A percentile compares a stretch with the other conserved stretches of the same genome.
Conservation (phyloP, 495 filamentous ascomycete genomes). For the Extremus antarcticus region DNA sequence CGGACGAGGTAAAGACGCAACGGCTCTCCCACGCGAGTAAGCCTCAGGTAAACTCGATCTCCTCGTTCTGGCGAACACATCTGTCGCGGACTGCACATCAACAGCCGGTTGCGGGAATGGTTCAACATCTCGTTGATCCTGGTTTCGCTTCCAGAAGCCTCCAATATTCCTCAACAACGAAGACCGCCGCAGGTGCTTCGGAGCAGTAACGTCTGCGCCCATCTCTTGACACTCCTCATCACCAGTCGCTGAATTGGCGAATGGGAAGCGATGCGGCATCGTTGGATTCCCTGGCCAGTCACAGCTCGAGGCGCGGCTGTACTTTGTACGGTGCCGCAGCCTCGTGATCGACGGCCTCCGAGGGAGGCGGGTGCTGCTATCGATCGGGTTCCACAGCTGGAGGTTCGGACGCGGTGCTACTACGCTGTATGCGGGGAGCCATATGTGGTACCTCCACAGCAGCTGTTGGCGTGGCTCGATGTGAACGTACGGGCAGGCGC, state of each 20-base stretch:
- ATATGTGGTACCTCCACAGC: conserved; percentile 22
- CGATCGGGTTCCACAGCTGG: conserved; percentile 19
- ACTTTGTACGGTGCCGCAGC: background rate
- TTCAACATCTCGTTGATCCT: conserved; percentile 17
- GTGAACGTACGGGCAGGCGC: background rate
- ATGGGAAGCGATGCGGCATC: conserved; percentile 21
- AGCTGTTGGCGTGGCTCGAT: background rate
- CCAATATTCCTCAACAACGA: conserved; percentile 26
- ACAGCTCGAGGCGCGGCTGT: conserved; percentile 5
- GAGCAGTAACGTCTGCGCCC: background rate
- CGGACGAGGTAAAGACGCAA: conserved; percentile 66
- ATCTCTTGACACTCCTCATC: conserved; percentile 16
- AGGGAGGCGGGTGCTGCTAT: too few species aligned
- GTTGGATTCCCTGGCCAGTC: conserved; percentile 7
- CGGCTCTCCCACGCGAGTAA: conserved; percentile 37
- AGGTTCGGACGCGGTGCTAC: too few species aligned
- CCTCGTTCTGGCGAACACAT: conserved; percentile 14
- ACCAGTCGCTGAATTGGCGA: conserved; percentile 4
- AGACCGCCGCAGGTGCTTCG: conserved; percentile 19
- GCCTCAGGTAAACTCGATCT: background rate
- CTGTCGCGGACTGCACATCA: background rate
- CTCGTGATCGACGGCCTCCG: background rate
- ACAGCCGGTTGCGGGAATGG: background rate
- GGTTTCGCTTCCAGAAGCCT: conserved; percentile 26
- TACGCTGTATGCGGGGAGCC: conserved; percentile 19